Evolutionary conservation across 306 rosid genomes (phyloP).

Genomic region (Boehmeria nivea): DNA sequence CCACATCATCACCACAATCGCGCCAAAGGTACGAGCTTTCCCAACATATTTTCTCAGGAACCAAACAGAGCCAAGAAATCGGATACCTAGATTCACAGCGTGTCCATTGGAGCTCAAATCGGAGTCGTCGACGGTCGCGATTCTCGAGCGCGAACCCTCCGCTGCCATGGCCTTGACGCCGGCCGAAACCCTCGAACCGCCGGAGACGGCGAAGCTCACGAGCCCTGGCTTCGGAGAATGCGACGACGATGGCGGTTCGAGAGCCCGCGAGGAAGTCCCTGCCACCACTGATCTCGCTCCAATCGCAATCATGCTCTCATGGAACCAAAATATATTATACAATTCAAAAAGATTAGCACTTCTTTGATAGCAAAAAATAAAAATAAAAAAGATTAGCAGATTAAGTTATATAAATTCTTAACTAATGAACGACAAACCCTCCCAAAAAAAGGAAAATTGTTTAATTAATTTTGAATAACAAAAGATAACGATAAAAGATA

Average conservation of each 20-base stretch:
- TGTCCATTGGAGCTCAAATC: slow-evolving; percentile 33
- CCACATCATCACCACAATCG: not conserved
- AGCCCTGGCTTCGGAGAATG: slow-evolving; percentile 16
- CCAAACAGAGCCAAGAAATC: slow-evolving; percentile 10
- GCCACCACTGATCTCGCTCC: slow-evolving; percentile 23
- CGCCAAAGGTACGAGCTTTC: not conserved
- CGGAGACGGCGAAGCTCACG: slow-evolving; percentile 15
- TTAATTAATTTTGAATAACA: too few species aligned
- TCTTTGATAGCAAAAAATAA: too few species aligned
- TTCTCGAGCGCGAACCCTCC: slow-evolving; percentile 35
- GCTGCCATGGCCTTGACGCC: slow-evolving; percentile 27
- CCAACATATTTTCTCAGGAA: slow-evolving; percentile 1
- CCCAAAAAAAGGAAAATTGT: too few species aligned
- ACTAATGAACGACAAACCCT: too few species aligned
- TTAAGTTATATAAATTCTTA: too few species aligned
- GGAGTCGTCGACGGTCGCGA: slow-evolving; percentile 22
- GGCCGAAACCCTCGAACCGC: slow-evolving; percentile 26
- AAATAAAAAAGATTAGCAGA: too few species aligned
- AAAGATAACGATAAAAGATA: too few species aligned
- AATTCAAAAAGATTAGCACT: too few species aligned
- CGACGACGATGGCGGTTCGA: slow-evolving; percentile 14
- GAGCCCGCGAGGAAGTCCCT: slow-evolving; percentile 11
- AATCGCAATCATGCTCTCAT: slow-evolving; percentile 36
- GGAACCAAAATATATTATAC: not conserved
- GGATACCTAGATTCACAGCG: slow-evolving; percentile 30